These are phyloP conservation scores for Leishmania arabica DNA, from an alignment of 208 protist species.

Conservation along the genomic window DNA sequence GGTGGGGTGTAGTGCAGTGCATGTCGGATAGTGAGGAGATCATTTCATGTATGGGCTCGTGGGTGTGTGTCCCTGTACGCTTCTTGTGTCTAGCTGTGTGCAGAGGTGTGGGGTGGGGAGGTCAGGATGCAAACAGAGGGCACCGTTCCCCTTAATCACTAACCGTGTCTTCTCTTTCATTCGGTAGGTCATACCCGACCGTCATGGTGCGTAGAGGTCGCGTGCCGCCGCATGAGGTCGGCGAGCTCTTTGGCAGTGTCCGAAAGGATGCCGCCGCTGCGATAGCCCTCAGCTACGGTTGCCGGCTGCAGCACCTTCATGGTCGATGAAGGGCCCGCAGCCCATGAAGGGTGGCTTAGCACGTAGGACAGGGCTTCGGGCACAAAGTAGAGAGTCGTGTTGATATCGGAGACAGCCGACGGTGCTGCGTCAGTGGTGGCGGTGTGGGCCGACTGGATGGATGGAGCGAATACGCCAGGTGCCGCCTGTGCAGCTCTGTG, in stretches of 20 bases:
- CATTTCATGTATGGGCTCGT: too few relatives aligned
- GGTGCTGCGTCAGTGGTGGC: neutral
- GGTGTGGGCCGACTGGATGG: neutral
- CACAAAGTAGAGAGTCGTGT: neutral
- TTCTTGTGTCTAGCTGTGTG: too few relatives aligned
- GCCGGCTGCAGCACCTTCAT: neutral
- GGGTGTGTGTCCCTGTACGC: too few relatives aligned
- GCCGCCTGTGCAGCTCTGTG: neutral
- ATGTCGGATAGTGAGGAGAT: too few relatives aligned
- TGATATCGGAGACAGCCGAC: neutral
- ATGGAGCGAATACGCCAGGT: neutral
- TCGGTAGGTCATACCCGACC: neutral
- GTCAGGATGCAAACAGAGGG: neutral
- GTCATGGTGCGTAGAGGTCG: neutral
- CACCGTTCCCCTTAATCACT: neutral
- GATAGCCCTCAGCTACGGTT: neutral
- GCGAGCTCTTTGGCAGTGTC: neutral
- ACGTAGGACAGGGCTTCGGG: neutral
- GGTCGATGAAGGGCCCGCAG: neutral
- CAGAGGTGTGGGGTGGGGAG: too few relatives aligned
- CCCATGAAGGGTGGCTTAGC: neutral
- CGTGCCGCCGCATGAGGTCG: slow-evolving; percentile 4
- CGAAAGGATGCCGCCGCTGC: slow-evolving; percentile 1
- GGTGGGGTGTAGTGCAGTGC: too few relatives aligned
- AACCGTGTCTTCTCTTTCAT: neutral